Evolutionary conservation across 441 rosid species (phyloP).

Genomic region (Biscutella laevigata): DNA sequence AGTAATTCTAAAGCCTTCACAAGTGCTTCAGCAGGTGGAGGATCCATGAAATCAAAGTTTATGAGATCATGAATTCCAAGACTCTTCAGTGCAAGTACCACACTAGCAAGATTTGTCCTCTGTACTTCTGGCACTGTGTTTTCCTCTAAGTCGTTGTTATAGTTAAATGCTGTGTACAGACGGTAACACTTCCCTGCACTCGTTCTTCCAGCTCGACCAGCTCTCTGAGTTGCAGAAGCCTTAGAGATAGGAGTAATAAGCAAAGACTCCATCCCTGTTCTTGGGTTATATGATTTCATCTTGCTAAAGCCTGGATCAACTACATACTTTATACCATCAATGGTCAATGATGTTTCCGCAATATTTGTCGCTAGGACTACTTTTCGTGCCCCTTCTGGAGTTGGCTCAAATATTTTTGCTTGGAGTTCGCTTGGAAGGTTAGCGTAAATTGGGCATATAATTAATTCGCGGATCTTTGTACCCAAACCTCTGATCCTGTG

Average conservation of each 20-base stretch:
- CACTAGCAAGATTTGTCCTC: conserved; percentile 87
- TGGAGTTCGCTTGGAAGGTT: conserved; percentile 96
- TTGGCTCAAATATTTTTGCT: conserved; percentile 88
- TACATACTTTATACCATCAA: conserved; percentile 89
- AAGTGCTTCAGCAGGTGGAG: conserved; percentile 95
- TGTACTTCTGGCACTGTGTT: conserved; percentile 91
- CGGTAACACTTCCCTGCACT: conserved; percentile 93
- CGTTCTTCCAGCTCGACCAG: conserved; percentile 96
- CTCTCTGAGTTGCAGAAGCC: conserved; percentile 97
- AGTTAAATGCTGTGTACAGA: conserved; percentile 76
- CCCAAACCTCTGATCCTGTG: conserved; percentile 84
- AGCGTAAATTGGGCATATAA: conserved; percentile 91
- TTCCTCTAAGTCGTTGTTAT: conserved; percentile 79
- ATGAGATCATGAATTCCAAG: conserved; percentile 92
- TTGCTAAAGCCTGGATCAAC: conserved; percentile 95
- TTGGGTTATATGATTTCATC: conserved; percentile 93
- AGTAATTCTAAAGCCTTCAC: conserved; percentile 82
- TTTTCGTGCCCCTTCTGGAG: conserved; percentile 94
- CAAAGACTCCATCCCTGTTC: conserved; percentile 98
- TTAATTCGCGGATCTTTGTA: conserved; percentile 81
- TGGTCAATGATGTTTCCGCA: conserved; percentile 96
- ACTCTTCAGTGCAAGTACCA: conserved; percentile 88
- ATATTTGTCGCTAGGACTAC: conserved; percentile 95
- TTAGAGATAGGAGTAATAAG: conserved; percentile 86
- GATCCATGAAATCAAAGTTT: conserved; percentile 96